Percentiles rank a stretch among this genome's conserved stretches.
Evolutionary conservation across 257 asterid species (phyloP).

Genomic region (Ajuga chamaepitys): DNA sequence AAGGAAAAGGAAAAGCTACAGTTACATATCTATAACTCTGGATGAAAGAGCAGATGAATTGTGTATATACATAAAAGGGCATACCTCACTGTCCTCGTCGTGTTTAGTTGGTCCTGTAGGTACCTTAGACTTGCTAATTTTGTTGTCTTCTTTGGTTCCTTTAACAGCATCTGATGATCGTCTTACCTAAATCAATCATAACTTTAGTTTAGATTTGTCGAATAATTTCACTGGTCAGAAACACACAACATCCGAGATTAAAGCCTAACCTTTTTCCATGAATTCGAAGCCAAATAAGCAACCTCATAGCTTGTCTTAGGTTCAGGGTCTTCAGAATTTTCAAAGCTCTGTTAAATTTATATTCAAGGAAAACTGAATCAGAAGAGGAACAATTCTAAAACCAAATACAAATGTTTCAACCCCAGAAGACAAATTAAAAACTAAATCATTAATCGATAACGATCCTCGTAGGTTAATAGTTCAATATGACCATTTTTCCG

Average conservation of each 20-base stretch:
- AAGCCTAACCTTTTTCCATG: conserved; percentile 58
- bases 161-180: conserved; percentile 28
- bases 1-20: not conserved
- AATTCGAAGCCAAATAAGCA: conserved; percentile 54
- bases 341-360: conserved; percentile 41
- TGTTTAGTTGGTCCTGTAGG: conserved; percentile 16
- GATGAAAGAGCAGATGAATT: not conserved
- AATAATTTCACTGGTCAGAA: not conserved
- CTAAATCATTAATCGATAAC: not conserved
- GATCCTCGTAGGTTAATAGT: not conserved
- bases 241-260: not conserved
- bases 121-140: conserved; percentile 15
- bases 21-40: not conserved
- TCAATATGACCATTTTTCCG: not conserved
- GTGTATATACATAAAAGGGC: not conserved
- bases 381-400: not conserved
- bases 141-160: conserved; percentile 22
- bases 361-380: not conserved
- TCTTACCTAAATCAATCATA: conserved; percentile 29
- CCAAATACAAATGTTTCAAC: not conserved
- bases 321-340: conserved; percentile 50
- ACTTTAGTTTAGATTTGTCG: not conserved
- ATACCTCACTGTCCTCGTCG: conserved; percentile 48
- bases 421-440: not conserved
- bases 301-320: conserved; percentile 64